Percentiles rank a stretch among this genome's conserved stretches.
Conservation (phyloP, 2,329 filamentous ascomycete species). For the Aspergillus oerlinghausenensis region DNA sequence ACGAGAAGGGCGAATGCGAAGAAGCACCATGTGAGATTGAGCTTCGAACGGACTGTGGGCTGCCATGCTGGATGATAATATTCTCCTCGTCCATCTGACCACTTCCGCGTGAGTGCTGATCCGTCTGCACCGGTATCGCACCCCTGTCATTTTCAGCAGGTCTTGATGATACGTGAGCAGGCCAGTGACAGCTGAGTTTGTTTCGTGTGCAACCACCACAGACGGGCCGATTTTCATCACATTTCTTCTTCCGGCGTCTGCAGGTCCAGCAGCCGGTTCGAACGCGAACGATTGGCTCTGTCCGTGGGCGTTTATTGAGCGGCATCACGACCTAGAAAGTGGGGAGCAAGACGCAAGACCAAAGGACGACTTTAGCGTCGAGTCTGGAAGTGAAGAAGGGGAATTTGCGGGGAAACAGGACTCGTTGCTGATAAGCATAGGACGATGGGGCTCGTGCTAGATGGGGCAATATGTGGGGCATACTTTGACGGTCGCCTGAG, state of each 20-base stretch:
- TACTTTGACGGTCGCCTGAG: too few species aligned
- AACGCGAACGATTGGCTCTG: conserved; percentile 27
- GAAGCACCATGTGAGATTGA: neutral
- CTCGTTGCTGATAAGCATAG: neutral
- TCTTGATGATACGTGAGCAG: conserved; percentile 12
- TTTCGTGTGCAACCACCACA: conserved; percentile 29
- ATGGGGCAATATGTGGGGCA: neutral
- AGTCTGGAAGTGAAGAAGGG: neutral
- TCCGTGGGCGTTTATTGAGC: conserved; percentile 19
- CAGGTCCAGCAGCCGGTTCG: conserved; percentile 31
- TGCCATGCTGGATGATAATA: neutral
- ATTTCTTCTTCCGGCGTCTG: conserved; percentile 31
- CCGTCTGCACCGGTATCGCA: neutral
- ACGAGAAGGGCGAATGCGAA: neutral
- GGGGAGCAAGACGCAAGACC: neutral
- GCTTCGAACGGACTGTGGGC: neutral
- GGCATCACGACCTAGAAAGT: conserved; percentile 13
- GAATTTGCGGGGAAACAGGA: neutral
- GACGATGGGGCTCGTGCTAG: neutral
- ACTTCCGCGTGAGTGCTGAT: neutral
- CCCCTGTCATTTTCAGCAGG: neutral
- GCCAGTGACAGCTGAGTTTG: conserved; percentile 26
- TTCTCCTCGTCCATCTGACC: neutral
- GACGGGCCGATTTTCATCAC: conserved; percentile 31
- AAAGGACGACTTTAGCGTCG: neutral